phyloP scores from a whole-genome alignment of 805 yeast genomes.

The Blastobotrys terrestris region DNA sequence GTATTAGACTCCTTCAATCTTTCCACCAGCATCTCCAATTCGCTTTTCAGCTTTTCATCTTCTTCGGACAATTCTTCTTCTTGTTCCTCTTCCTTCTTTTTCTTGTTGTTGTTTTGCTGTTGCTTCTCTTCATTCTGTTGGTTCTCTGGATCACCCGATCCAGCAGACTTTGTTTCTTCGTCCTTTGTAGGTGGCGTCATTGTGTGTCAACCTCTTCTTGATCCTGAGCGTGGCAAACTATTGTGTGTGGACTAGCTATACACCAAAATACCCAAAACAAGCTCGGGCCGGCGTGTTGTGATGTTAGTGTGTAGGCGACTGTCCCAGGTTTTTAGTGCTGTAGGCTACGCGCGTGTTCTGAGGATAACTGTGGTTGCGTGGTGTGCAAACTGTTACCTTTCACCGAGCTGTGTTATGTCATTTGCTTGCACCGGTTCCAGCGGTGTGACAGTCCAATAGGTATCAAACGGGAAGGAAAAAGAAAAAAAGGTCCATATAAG shows the following conservation, averaged over 20 bases:
- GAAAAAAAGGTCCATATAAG: background rate
- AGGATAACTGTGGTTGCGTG: background rate
- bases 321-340: background rate
- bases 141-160: background rate
- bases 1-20: slow-evolving; percentile 44
- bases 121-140: background rate
- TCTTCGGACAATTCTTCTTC: slow-evolving; percentile 92
- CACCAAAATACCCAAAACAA: background rate
- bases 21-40: slow-evolving; percentile 82
- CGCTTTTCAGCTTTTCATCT: slow-evolving; percentile 80
- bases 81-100: slow-evolving; percentile 30
- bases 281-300: background rate
- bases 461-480: too few relatives aligned
- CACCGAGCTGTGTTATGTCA: background rate
- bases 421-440: too few relatives aligned
- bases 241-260: too few relatives aligned
- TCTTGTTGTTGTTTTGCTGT: slow-evolving; percentile 20
- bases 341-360: background rate
- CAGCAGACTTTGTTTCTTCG: background rate
- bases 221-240: background rate
- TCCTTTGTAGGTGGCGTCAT: background rate
- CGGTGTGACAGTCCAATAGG: too few relatives aligned
- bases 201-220: background rate
- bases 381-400: background rate
- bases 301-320: background rate